Conservation (phyloP, 2,329 filamentous ascomycete species). For the Volutella citrinella region DNA sequence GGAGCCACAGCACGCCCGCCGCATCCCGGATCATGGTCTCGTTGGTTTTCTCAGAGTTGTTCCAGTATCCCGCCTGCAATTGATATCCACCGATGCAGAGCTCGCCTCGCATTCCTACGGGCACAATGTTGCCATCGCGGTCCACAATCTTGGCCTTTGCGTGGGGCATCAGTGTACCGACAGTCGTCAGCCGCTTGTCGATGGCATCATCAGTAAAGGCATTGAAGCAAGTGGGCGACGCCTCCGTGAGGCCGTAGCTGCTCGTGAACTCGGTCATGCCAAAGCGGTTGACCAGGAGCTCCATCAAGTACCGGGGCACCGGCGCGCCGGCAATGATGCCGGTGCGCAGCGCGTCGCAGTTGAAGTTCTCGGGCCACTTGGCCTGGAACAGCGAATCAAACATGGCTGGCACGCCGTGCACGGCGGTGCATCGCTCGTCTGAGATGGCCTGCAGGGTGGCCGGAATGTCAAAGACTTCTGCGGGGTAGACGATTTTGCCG, state of each 20-base stretch:
- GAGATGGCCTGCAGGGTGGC: slow-evolving; percentile 66
- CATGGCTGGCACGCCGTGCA: slow-evolving; percentile 84
- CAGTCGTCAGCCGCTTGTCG: slow-evolving; percentile 64
- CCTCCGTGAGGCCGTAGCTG: slow-evolving; percentile 73
- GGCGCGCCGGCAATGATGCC: slow-evolving; percentile 79
- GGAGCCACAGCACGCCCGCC: slow-evolving; percentile 56
- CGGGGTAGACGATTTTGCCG: slow-evolving; percentile 72
- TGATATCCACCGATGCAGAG: slow-evolving; percentile 78
- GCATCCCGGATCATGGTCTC: slow-evolving; percentile 54
- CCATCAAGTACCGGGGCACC: slow-evolving; percentile 72
- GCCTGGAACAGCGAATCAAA: slow-evolving; percentile 64
- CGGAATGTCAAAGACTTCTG: slow-evolving; percentile 67
- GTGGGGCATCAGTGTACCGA: slow-evolving; percentile 75
- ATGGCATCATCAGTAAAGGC: slow-evolving; percentile 72
- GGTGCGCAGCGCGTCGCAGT: slow-evolving; percentile 59
- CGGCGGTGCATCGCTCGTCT: slow-evolving; percentile 66
- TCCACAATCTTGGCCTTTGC: slow-evolving; percentile 76
- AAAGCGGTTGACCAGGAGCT: slow-evolving; percentile 65
- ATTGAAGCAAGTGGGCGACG: slow-evolving; percentile 78
- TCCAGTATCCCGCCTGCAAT: slow-evolving; percentile 64
- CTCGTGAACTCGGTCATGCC: slow-evolving; percentile 74
- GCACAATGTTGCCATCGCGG: slow-evolving; percentile 61
- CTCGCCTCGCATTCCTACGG: slow-evolving; percentile 67
- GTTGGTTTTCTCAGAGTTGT: slow-evolving; percentile 71
- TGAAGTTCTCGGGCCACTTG: slow-evolving; percentile 37